These are phyloP conservation scores for Ambrosiella beaveri DNA, from an alignment of 2,329 filamentous ascomycete species.

Conservation along the genomic window DNA sequence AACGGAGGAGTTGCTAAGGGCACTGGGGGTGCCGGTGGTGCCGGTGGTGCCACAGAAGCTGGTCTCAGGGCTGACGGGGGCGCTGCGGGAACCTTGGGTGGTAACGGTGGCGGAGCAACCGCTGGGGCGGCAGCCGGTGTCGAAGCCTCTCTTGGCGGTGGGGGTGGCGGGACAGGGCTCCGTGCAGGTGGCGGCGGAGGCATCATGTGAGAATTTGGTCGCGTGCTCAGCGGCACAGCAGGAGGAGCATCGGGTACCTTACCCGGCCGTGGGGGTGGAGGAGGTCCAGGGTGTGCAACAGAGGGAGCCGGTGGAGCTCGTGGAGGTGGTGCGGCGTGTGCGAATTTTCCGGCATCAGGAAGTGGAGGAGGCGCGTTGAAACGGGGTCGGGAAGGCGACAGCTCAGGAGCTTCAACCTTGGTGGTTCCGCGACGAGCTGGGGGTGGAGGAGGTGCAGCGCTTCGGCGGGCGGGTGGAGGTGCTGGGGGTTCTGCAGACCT, in stretches of 20 bases:
- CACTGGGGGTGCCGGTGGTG: slow-evolving; percentile 13
- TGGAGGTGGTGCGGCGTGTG: slow-evolving; percentile 27
- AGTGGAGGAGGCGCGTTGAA: slow-evolving; percentile 80
- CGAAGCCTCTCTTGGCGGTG: slow-evolving; percentile 17
- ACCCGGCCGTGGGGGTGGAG: slow-evolving; percentile 10
- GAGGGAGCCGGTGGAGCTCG: slow-evolving; percentile 3
- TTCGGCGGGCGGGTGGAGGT: slow-evolving; percentile 19
- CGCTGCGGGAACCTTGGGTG: slow-evolving; percentile 3
- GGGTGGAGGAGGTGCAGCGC: slow-evolving; percentile 36
- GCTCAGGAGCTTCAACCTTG: slow-evolving; percentile 29
- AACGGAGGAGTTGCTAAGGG: slow-evolving; percentile 42
- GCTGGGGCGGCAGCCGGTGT: slow-evolving; percentile 15
- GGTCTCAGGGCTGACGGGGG: slow-evolving; percentile 9
- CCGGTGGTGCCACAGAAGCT: slow-evolving; percentile 13
- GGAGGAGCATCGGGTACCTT: slow-evolving; percentile 7
- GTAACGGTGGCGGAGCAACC: slow-evolving; percentile 20
- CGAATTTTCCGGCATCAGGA: slow-evolving; percentile 77
- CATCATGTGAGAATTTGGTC: slow-evolving; percentile 8
- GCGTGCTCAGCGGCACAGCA: slow-evolving; percentile 14
- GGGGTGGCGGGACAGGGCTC: slow-evolving; percentile 14
- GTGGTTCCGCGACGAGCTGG: slow-evolving; percentile 39
- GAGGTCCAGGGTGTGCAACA: slow-evolving; percentile 11
- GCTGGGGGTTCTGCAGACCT: slow-evolving; percentile 17
- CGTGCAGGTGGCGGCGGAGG: slow-evolving; percentile 9
- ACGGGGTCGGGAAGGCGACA: slow-evolving; percentile 40